Conservation (phyloP, 345 rosid genomes). For the Limnanthes douglasii region DNA sequence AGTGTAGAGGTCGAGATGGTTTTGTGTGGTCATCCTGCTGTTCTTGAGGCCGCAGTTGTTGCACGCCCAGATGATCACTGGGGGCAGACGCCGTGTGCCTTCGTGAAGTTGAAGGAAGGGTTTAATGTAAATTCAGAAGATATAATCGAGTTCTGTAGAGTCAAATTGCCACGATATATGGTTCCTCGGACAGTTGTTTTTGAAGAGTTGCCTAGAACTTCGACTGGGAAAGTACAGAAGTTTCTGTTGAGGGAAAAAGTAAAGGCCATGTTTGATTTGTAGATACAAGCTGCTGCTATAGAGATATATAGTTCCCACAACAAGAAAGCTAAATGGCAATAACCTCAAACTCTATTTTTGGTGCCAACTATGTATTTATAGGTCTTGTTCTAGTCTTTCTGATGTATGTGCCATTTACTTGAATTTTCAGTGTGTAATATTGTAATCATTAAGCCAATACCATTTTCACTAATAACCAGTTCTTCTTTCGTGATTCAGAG, state of each 20-base stretch:
- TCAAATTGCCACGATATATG: constrained; percentile 43
- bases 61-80: constrained; percentile 40
- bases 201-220: constrained; percentile 41
- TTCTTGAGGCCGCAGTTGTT: constrained; percentile 56
- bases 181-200: constrained; percentile 43
- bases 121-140: constrained; percentile 16
- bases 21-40: constrained; percentile 34
- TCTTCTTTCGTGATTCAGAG: too few relatives aligned
- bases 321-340: too few relatives aligned
- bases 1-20: constrained; percentile 35
- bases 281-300: too few relatives aligned
- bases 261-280: constrained; percentile 27
- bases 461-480: too few relatives aligned
- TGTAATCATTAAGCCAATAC: too few relatives aligned
- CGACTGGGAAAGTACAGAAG: constrained; percentile 58
- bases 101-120: constrained; percentile 45
- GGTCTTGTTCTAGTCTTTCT: too few relatives aligned
- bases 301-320: too few relatives aligned
- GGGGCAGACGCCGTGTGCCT: constrained; percentile 72
- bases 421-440: too few relatives aligned
- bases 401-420: too few relatives aligned
- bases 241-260: constrained; percentile 35
- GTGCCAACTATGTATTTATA: too few relatives aligned
- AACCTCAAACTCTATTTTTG: too few relatives aligned
- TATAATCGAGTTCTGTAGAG: constrained; percentile 30